Base-by-base conservation (phyloP, 2,329 filamentous ascomycete genomes). In the Aureobasidium sp. region DNA sequence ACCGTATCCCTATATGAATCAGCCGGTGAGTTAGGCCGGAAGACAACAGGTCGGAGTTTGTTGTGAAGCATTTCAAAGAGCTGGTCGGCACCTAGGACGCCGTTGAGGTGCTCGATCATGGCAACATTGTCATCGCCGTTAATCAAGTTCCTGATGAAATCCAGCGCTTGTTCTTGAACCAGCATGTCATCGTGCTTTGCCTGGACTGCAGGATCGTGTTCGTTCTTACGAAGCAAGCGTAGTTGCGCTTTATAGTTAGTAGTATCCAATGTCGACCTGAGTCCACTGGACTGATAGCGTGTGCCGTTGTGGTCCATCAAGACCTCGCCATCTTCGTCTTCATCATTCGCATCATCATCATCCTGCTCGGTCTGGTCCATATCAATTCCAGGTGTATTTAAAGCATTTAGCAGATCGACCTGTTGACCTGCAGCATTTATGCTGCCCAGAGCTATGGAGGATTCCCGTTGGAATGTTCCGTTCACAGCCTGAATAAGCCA, bases 111-210 rank as follows among this genome's bases (percentile, higher is more conserved):
- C 70, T 96, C 91, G 64, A 97, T 91, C 85, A 97, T 93, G 75
- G 78, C 84, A 64, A 73, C 79, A 67, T 76, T 81, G 67, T 74
- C 84, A 67, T 74, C 78, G 64, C 87, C 84, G 62, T 87, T 88
- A 67, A 97, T 89, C 36, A 97, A 79, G 73, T 99, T 99, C 61
- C 93, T 84, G 65, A 99, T 85, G 68, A 97, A 88, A 68, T 95
- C 88, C 20, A 97, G 83, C 0, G 88, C 90, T 74, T 97, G 92
- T 71, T 96, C 91, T 75, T 97, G 93, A 31, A 97, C 89, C 2
- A 87, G 87, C 41, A 92, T 80, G 66, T 95, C 90, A 66, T 96
- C 89, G 66, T 86, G 86, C 58, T 87, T 84, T 20, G 87, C 85
- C 70, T 87, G 87, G 34, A 86, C 82, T 27, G 81, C 79, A 25